Base-by-base conservation (phyloP, 345 rosid species). In the Turnera subulata region DNA sequence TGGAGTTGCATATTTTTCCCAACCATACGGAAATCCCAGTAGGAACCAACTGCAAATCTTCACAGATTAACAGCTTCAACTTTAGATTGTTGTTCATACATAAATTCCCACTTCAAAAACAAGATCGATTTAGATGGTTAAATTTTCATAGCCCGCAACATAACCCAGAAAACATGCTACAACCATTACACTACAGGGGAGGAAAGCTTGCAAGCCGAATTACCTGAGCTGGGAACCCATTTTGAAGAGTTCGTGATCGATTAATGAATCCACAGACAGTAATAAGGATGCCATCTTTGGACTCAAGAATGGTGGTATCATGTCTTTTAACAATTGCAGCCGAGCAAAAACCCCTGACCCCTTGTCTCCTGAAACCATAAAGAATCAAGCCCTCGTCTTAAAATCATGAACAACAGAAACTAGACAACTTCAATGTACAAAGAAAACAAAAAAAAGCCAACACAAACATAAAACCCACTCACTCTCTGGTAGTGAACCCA, bases 211-310 rank as follows among this genome's bases (percentile, higher is more conserved):
- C 5, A 24, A 35, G 25, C n/a, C 12, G 15, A 54, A 1, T 35
- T 57, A 78, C 87, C 83, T 73, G 23, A 14, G 42, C 18, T 17
- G 86, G 48, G 47, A 81, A 78, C 43, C 84, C 90, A 57, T 77
- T 81, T 62, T 70, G 64, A 45, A 15, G 71, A 0, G 81, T 56
- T 40, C 66, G 76, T 46, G 67, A 67, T 38, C 60, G 50, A 56
- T 77, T 73, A 58, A 84, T 70, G 25, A 74, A 16, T 52, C 85
- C 79, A 38, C 64, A 54, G 37, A 84, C 9, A 15, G 46, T 59
- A 48, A 80, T 16, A 1, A 52, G 67, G 61, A 74, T 61, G 59
- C 85, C 83, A 72, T 84, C 85, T 2, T 15, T 59, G 15, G 85
- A 67, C 65, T 76, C 78, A 39, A 80, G 70, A 47, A 73, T 76